These are phyloP conservation scores for Gymnopilus dilepis DNA, from an alignment of 768 basidiomycete genomes.

Conservation along the genomic window DNA sequence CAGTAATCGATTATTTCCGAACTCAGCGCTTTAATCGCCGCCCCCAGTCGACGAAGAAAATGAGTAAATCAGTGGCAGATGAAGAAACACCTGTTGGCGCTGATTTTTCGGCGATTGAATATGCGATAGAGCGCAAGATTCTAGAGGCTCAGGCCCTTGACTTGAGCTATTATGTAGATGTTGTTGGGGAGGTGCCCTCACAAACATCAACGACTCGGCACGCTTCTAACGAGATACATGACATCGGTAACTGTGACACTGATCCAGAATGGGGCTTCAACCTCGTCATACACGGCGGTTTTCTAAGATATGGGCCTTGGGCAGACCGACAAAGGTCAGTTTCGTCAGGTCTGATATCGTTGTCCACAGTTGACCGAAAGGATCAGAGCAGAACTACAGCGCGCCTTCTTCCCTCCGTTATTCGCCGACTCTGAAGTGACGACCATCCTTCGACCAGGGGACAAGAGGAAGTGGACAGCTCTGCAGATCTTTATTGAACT, in stretches of 20 bases:
- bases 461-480: conserved; percentile 82
- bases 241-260: conserved; percentile 86
- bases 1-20: conserved; percentile 41
- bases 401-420: conserved; percentile 80
- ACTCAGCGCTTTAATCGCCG: conserved; percentile 28
- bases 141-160: conserved; percentile 81
- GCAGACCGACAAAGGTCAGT: conserved; percentile 87
- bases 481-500: conserved; percentile 85
- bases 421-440: conserved; percentile 70
- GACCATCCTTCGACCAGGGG: conserved; percentile 68
- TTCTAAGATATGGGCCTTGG: conserved; percentile 92
- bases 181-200: conserved; percentile 75
- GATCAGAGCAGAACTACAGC: conserved; percentile 74
- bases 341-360: background rate
- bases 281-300: conserved; percentile 75
- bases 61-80: conserved; percentile 45
- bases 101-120: conserved; percentile 70
- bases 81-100: conserved; percentile 60
- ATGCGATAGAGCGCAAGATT: conserved; percentile 86
- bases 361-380: background rate
- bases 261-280: conserved; percentile 96
- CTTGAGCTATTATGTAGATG: conserved; percentile 86
- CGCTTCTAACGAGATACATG: conserved; percentile 48
- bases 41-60: conserved; percentile 28
- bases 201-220: conserved; percentile 28